These are phyloP conservation scores for thale cress (Arabidopsis thaliana) DNA, from an alignment of 345 rosid genomes.

Conservation along the genomic window TAIR10.1 NC_003070.9:6639001-6639500, in stretches of 20 bases:
- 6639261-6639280: no score
- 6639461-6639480: not conserved
- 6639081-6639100: not conserved
- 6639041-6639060: not conserved
- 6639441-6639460: not conserved
- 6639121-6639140: not conserved
- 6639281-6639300: no score
- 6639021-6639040: not conserved
- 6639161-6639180: slow-evolving; percentile 12
- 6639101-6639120: not conserved
- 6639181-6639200: slow-evolving; percentile 13
- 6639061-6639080: not conserved
- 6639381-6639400: slow-evolving; percentile 22
- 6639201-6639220: slow-evolving; percentile 39
- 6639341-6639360: not conserved
- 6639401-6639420: slow-evolving; percentile 6
- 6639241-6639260: slow-evolving; percentile 10
- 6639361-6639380: slow-evolving; percentile 26
- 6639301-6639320: no score
- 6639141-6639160: not conserved
- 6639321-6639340: no score
- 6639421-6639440: slow-evolving; percentile 3
- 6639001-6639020: no score
- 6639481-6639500: not conserved
- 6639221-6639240: slow-evolving; percentile 42